Conservation (phyloP, 176 grass and related monocot species). For the Themeda triandra region DNA sequence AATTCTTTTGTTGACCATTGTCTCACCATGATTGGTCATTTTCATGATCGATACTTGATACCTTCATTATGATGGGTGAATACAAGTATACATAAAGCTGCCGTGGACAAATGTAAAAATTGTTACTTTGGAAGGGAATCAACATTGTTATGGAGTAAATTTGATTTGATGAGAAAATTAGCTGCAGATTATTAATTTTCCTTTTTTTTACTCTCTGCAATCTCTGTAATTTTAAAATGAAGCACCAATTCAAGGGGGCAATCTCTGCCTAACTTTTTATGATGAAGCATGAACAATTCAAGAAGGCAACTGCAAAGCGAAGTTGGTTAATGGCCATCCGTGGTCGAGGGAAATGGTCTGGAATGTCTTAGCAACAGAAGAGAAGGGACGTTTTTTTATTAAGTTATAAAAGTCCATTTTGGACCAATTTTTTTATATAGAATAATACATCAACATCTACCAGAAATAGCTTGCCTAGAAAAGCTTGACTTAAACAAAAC, state of each 20-base stretch:
- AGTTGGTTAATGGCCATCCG: not conserved
- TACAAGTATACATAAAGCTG: not conserved
- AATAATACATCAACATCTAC: not conserved
- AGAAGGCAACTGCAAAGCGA: not conserved
- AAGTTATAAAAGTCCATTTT: not conserved
- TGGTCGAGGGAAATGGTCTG: not conserved
- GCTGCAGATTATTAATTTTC: not conserved
- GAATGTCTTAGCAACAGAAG: too few relatives aligned
- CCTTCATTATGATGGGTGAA: slow-evolving; percentile 2
- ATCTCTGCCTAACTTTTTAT: not conserved
- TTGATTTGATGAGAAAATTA: not conserved
- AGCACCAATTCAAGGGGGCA: not conserved
- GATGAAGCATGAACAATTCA: not conserved
- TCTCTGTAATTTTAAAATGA: not conserved
- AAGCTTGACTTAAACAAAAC: not conserved
- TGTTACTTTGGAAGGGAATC: not conserved
- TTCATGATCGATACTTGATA: not conserved
- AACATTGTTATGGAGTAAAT: not conserved
- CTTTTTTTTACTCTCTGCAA: not conserved
- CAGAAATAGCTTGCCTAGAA: not conserved
- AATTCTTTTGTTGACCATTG: slow-evolving; percentile 9
- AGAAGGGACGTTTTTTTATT: too few relatives aligned
- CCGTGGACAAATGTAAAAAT: not conserved
- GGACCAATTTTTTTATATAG: not conserved
- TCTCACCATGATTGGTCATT: not conserved